These are phyloP conservation scores for Plicaturopsis crispa DNA, from an alignment of 768 basidiomycete species.

Conservation along the genomic window DNA sequence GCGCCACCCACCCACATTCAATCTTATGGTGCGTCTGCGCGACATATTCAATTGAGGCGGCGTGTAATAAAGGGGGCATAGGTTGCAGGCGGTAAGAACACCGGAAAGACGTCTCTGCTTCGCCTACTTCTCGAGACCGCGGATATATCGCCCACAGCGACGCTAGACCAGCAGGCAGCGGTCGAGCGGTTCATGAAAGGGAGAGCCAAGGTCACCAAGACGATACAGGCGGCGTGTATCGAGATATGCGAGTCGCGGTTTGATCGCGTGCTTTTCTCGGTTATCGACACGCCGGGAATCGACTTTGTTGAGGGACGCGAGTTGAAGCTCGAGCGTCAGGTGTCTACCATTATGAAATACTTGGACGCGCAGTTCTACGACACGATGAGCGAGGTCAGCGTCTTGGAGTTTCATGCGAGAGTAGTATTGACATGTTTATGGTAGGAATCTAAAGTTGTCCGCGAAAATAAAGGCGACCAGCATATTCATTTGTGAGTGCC, in stretches of 20 bases:
- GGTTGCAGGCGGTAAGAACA: constrained; percentile 77
- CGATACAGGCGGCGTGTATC: constrained; percentile 61
- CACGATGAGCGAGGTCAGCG: constrained; percentile 75
- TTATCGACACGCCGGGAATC: constrained; percentile 82
- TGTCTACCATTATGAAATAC: constrained; percentile 67
- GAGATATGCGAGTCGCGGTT: constrained; percentile 82
- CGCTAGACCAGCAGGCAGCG: constrained; percentile 60
- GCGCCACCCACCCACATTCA: constrained; percentile 71
- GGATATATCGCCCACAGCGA: constrained; percentile 72
- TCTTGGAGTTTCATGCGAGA: constrained; percentile 2
- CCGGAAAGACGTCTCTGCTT: constrained; percentile 80
- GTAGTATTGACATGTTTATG: not conserved
- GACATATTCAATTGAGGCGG: not conserved
- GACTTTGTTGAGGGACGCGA: constrained; percentile 70
- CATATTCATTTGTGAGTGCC: constrained; percentile 76
- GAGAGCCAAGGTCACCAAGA: constrained; percentile 48
- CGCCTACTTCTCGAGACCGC: constrained; percentile 79
- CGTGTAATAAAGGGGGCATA: constrained; percentile 18
- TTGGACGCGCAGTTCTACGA: constrained; percentile 78
- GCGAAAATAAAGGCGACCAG: constrained; percentile 82
- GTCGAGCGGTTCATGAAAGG: constrained; percentile 61
- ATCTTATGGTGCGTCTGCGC: constrained; percentile 60
- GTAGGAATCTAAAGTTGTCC: constrained; percentile 83
- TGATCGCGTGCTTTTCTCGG: constrained; percentile 71
- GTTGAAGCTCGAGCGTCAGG: constrained; percentile 72